Conservation (phyloP, 2,329 filamentous ascomycete genomes). For the Blastomyces parvus region DNA sequence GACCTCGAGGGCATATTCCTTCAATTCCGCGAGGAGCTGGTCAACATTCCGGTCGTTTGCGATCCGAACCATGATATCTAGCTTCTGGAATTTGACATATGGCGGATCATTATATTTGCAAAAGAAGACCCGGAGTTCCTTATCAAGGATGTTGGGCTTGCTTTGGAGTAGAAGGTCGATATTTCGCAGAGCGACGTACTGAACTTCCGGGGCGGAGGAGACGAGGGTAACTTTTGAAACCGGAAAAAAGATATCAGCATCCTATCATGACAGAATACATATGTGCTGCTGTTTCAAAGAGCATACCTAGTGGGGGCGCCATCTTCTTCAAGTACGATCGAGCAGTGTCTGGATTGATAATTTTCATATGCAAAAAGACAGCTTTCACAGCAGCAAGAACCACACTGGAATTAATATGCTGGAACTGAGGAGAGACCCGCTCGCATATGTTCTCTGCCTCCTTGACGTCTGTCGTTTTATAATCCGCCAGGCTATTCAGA, state of each 20-base stretch:
- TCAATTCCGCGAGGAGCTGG: constrained; percentile 84
- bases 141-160: constrained; percentile 91
- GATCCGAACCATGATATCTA: constrained; percentile 99
- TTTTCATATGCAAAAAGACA: constrained; percentile 92
- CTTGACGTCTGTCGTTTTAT: constrained; percentile 77
- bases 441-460: constrained; percentile 98
- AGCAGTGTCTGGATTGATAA: constrained; percentile 65
- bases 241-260: constrained; percentile 22
- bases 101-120: constrained; percentile 99
- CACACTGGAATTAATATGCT: constrained; percentile 95
- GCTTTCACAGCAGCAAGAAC: constrained; percentile 96
- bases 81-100: constrained; percentile 93
- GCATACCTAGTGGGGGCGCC: constrained; percentile 80
- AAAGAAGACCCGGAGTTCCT: constrained; percentile 96
- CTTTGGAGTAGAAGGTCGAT: constrained; percentile 94
- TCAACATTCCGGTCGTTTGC: constrained; percentile 95
- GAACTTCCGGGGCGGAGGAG: constrained; percentile 89
- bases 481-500: constrained; percentile 78
- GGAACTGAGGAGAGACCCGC: constrained; percentile 89
- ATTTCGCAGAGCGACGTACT: constrained; percentile 92
- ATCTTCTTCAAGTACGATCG: constrained; percentile 94
- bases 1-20: constrained; percentile 95
- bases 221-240: constrained; percentile 69
- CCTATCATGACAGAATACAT: neutral
- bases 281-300: neutral